These are phyloP conservation scores for Maudiozyma saulgeensis DNA, from an alignment of 805 yeast species.

Conservation along the genomic window DNA sequence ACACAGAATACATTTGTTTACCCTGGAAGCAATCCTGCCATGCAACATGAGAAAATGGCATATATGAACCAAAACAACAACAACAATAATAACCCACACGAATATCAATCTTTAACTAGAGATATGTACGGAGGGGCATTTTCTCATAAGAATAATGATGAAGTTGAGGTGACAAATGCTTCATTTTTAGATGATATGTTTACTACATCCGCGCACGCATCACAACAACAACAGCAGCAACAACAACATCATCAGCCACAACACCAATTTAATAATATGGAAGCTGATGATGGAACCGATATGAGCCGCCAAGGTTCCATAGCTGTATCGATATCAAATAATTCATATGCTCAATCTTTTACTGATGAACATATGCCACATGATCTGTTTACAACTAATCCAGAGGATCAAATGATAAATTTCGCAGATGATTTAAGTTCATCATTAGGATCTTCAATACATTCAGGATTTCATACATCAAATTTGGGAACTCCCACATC, in stretches of 20 bases:
- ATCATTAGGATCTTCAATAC: slow-evolving; percentile 23
- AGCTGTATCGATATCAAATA: neutral
- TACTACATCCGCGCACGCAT: slow-evolving; percentile 3
- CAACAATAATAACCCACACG: too few relatives aligned
- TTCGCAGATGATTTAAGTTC: slow-evolving; percentile 23
- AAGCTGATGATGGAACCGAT: too few relatives aligned
- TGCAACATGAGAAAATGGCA: slow-evolving; percentile 17
- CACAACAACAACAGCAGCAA: neutral
- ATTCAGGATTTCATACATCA: slow-evolving; percentile 19
- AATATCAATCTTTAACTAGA: too few relatives aligned
- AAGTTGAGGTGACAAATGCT: slow-evolving; percentile 1
- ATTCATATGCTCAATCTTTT: slow-evolving; percentile 1
- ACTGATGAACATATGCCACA: slow-evolving; percentile 8
- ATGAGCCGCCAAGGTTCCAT: neutral
- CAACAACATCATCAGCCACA: too few relatives aligned
- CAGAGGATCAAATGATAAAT: slow-evolving; percentile 15
- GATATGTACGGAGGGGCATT: too few relatives aligned
- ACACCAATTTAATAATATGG: neutral
- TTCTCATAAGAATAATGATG: neutral
- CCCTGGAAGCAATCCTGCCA: slow-evolving; percentile 13
- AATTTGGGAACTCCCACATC: slow-evolving; percentile 19
- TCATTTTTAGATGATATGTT: slow-evolving; percentile 21
- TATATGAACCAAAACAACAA: slow-evolving; percentile 5
- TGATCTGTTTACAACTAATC: slow-evolving; percentile 11
- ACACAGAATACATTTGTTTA: slow-evolving; percentile 3